These are phyloP conservation scores for Cladosporium sp. DNA, from an alignment of 2,329 filamentous ascomycete species.

Conservation along the genomic window DNA sequence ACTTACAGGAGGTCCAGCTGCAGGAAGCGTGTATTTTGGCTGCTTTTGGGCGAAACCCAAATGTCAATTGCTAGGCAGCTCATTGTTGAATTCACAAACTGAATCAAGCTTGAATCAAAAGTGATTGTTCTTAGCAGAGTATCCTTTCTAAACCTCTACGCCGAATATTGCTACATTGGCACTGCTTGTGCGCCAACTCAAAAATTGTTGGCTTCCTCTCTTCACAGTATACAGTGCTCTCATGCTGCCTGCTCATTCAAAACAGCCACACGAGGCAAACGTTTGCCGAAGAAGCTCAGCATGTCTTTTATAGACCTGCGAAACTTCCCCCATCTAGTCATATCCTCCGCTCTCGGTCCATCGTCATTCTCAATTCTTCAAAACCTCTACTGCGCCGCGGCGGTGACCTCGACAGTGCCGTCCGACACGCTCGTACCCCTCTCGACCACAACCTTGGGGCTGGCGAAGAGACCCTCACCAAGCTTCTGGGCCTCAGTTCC, in stretches of 20 bases:
- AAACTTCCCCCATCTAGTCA: background rate
- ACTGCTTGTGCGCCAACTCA: conserved; percentile 2
- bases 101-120: background rate
- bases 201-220: background rate
- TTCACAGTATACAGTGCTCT: conserved; percentile 5
- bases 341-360: background rate
- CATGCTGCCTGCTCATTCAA: background rate
- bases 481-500: conserved; percentile 29
- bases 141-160: conserved; percentile 7
- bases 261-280: background rate
- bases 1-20: too few species aligned
- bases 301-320: background rate
- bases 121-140: background rate
- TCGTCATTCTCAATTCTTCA: background rate
- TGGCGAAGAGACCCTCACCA: conserved; percentile 28
- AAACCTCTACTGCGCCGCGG: conserved; percentile 14
- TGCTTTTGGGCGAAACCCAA: too few species aligned
- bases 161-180: conserved; percentile 8
- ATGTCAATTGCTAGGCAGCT: too few species aligned
- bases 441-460: conserved; percentile 14
- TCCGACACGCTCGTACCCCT: conserved; percentile 5
- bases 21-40: too few species aligned
- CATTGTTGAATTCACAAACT: too few species aligned
- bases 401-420: conserved; percentile 16
- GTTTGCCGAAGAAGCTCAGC: background rate